Base-by-base conservation (phyloP, 768 basidiomycete genomes). In the Pisolithus orientalis region DNA sequence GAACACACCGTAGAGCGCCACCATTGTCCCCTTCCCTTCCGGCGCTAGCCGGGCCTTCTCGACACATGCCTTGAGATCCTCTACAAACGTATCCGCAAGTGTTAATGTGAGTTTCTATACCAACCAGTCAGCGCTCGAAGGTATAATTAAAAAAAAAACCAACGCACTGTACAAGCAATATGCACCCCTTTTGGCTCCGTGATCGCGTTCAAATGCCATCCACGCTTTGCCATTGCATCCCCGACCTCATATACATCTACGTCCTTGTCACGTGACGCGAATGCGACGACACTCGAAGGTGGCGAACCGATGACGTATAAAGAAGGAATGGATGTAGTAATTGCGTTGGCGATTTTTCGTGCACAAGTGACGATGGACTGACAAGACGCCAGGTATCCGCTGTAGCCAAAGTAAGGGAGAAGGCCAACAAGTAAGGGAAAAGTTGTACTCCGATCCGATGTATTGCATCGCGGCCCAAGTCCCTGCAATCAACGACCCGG, bases 401-500 rank as follows among this genome's bases (percentile, higher is more conserved):
- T 93, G 60, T 7, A 37, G 14, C 43, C 21, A 44, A 44, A 14
- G 21, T 24, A 40, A 42, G 29, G 8, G 13, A 5, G n/a, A 16
- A n/a, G n/a, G 21, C 16, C 13, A 14, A 34, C 45, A 9, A 13
- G 29, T 5, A 43, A 17, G 39, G 10, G 50, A 38, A 17, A 24
- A 13, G 2, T 75, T 85, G 48, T 63, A 93, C 90, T 86, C 77
- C 54, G 84, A 76, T 28, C 95, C 95, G 73, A 97, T 86, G 65
- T 90, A 83, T 56, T 95, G 88, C 84, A 99, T 86, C 2, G 93
- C 92, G 6, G 95, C 95, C 93, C 94, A 99, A 28, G 93, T 85
- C 44, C 90, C 95, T 25, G 95, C 95, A 54, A 99, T 86, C 55
- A 97, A 72, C 0, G 94, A 84, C 6, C 95, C 96, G 0, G 94